These are phyloP conservation scores for Oropetium thomaeum DNA, from an alignment of 176 grass and related monocot species.

Conservation along the genomic window DNA sequence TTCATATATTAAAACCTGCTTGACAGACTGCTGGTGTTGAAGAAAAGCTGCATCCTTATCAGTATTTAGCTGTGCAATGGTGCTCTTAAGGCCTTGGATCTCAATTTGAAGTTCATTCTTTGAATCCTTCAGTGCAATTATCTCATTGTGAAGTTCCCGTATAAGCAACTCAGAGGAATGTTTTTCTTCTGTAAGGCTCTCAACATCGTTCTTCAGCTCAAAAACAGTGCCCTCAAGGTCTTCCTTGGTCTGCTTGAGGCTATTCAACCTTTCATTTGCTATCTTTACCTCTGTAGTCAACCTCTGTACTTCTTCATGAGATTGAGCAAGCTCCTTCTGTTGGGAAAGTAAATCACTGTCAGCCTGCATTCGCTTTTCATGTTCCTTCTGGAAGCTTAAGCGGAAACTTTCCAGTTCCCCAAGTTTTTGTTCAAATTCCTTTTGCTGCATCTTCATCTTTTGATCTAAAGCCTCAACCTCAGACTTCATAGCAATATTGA, in stretches of 20 bases:
- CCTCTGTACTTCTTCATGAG: slow-evolving; percentile 50
- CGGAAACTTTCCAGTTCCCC: slow-evolving; percentile 56
- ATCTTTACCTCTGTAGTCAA: slow-evolving; percentile 52
- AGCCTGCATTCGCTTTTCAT: slow-evolving; percentile 45
- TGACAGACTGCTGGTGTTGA: slow-evolving; percentile 35
- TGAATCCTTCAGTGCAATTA: slow-evolving; percentile 44
- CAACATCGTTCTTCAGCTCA: slow-evolving; percentile 63
- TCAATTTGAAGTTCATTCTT: slow-evolving; percentile 60
- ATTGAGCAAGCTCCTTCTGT: slow-evolving; percentile 40
- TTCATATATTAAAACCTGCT: slow-evolving; percentile 32
- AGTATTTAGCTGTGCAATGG: slow-evolving; percentile 33
- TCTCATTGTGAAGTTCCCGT: slow-evolving; percentile 49
- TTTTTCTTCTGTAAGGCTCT: slow-evolving; percentile 58
- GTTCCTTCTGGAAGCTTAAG: slow-evolving; percentile 51
- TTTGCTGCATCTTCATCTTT: slow-evolving; percentile 58
- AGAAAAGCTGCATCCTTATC: slow-evolving; percentile 41
- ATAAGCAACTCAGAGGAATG: slow-evolving; percentile 48
- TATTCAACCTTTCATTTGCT: slow-evolving; percentile 43
- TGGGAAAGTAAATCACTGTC: slow-evolving; percentile 54
- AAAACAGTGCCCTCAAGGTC: slow-evolving; percentile 53
- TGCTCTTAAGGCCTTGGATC: slow-evolving; percentile 51
- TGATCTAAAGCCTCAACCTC: slow-evolving; percentile 57
- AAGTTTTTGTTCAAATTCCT: slow-evolving; percentile 61
- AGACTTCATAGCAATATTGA: slow-evolving; percentile 50
- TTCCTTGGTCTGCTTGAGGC: slow-evolving; percentile 44